Percentiles rank a stretch among this genome's conserved stretches.
Evolutionary conservation across 768 basidiomycete genomes (phyloP).

Genomic region (Leccinum rimulosum): DNA sequence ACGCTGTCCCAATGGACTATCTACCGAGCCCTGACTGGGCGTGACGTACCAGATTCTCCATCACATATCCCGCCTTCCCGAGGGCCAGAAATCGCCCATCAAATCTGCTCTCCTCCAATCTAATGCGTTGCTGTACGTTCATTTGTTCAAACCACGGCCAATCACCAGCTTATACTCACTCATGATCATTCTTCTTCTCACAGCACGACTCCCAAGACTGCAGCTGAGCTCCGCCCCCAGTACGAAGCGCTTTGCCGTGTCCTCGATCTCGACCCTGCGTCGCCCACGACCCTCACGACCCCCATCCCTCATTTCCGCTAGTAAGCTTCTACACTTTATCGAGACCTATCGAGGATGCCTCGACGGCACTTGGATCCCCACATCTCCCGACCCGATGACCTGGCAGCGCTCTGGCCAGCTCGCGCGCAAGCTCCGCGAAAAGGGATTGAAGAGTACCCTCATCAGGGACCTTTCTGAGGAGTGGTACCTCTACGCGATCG

Average conservation of each 20-base stretch:
- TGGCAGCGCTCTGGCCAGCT: conserved; percentile 67
- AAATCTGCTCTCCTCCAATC: conserved; percentile 67
- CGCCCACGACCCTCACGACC: conserved; percentile 45
- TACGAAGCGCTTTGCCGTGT: conserved; percentile 60
- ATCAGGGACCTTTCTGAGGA: conserved; percentile 73
- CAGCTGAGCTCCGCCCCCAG: conserved; percentile 55
- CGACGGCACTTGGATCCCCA: conserved; percentile 58
- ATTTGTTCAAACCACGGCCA: neutral
- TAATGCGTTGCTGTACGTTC: conserved; percentile 64
- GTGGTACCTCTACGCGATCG: conserved; percentile 76
- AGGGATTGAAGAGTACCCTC: conserved; percentile 59
- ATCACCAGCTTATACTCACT: neutral
- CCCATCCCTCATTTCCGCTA: conserved; percentile 44
- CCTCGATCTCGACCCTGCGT: conserved; percentile 52
- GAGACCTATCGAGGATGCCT: conserved; percentile 70
- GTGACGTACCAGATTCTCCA: conserved; percentile 58
- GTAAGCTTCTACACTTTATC: conserved; percentile 53
- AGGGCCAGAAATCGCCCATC: conserved; percentile 58
- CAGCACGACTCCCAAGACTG: conserved; percentile 59
- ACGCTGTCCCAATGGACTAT: no score
- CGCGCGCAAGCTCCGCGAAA: conserved; percentile 48
- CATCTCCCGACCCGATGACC: conserved; percentile 54
- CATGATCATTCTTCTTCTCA: neutral
- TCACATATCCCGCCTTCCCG: conserved; percentile 60
- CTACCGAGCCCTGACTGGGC: no score